These are phyloP conservation scores for Phaeosphaeria sp. DNA, from an alignment of 2,329 filamentous ascomycete species.

Conservation along the genomic window DNA sequence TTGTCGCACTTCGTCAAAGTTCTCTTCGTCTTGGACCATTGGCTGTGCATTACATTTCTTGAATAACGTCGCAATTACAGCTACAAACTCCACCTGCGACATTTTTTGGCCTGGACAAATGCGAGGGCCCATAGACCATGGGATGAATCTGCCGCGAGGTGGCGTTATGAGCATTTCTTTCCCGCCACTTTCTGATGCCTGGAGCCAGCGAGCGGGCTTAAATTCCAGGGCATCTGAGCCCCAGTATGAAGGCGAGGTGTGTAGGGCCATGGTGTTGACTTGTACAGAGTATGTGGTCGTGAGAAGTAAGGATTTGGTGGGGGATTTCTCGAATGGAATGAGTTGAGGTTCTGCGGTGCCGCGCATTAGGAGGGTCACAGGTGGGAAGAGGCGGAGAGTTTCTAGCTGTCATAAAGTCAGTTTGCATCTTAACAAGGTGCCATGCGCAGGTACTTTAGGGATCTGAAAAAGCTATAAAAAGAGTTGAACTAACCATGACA, in stretches of 20 bases:
- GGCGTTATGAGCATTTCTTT: slow-evolving; percentile 6
- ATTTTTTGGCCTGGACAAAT: slow-evolving; percentile 45
- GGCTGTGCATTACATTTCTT: slow-evolving; percentile 12
- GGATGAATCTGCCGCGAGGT: slow-evolving; percentile 9
- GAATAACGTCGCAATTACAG: slow-evolving; percentile 31
- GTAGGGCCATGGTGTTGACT: slow-evolving; percentile 11
- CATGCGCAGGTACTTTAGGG: no score
- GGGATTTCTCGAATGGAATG: not conserved
- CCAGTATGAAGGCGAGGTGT: slow-evolving; percentile 6
- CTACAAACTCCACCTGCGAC: slow-evolving; percentile 46
- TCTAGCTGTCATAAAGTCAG: slow-evolving; percentile 31
- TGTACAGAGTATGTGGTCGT: slow-evolving; percentile 1
- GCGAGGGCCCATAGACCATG: slow-evolving; percentile 28
- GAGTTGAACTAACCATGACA: slow-evolving; percentile 41
- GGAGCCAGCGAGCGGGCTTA: slow-evolving; percentile 32
- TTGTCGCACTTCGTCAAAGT: slow-evolving; percentile 3
- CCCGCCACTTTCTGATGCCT: not conserved
- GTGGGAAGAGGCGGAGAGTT: slow-evolving; percentile 19
- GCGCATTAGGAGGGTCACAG: slow-evolving; percentile 13
- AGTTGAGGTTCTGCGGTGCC: not conserved
- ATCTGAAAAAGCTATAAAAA: not conserved
- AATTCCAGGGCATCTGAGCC: slow-evolving; percentile 23
- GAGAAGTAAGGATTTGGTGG: not conserved
- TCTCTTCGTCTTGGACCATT: slow-evolving; percentile 7
- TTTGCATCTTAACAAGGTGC: no score